Base-by-base conservation (phyloP, 495 filamentous ascomycete species). In the Hypoxylon perforatum region DNA sequence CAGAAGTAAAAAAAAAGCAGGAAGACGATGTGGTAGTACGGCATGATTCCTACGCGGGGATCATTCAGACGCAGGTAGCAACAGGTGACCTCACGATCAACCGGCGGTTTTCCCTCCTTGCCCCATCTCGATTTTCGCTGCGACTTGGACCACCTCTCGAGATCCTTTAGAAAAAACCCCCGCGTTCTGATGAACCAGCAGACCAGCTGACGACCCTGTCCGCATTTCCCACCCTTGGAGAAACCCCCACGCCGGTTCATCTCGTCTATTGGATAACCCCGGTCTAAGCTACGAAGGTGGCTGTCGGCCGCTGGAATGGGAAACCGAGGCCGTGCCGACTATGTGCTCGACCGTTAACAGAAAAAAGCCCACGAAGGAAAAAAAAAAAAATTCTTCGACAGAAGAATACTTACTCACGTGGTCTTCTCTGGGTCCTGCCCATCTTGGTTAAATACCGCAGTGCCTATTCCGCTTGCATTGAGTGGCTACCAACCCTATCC, bases 221-320 rank as follows among this genome's bases (percentile, higher is more conserved):
- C 58, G 57, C 61, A 57, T 58, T 54, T 44, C 36, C 56, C 4
- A 44, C 46, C 52, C 51, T 58, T 55, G 51, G 41, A 67, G 30
- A 70, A 42, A 19, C 67, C 67, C 67, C 67, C 67, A 70, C 67
- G 63, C 63, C 53, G n/a, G 51, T 53, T 67, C 56, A 67, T 70
- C 41, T 70, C 63, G 63, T 55, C 63, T 70, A 63, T 65, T 58
- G 58, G 67, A 30, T 12, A 47, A 33, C 57, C 63, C 62, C 48
- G 62, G 67, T 59, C 58, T 18, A 52, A 48, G 46, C 51, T 54
- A 44, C 19, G 50, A 47, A 44, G 50, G 57, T 67, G 67, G 50
- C 63, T 67, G 67, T 66, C 62, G 62, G 62, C 61, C 62, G 57
- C 67, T 62, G 41, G 57, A 67, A 67, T 65, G 67, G 63, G 67